Base-by-base conservation (phyloP, 2,329 filamentous ascomycete species). In the Xylariaceae sp. region DNA sequence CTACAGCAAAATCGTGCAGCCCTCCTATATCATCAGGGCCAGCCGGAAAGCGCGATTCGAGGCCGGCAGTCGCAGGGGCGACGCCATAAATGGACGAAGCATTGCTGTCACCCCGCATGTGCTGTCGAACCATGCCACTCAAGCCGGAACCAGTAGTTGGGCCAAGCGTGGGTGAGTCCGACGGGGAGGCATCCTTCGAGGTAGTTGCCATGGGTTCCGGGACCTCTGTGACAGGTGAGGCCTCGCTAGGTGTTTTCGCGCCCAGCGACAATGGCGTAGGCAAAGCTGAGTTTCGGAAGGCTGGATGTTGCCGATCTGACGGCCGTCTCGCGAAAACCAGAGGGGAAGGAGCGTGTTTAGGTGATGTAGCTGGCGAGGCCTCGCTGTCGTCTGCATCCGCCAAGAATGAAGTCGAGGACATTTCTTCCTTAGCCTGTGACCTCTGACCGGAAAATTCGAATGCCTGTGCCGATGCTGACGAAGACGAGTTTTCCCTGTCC, bases 151-250 rank as follows among this genome's bases (percentile, higher is more conserved):
- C 66, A 0, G 44, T 28, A 22, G 40, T 43, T 17, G 83, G 80
- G 2, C 83, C 83, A 5, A 94, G 63, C 0, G 86, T 93, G 1
- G 89, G 88, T 0, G 88, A 94, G 49, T 94, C 86, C 8, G 56
- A 55, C 0, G 67, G 57, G 6, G 57, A 54, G 5, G 36, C 14
- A 3, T 40, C 40, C 8, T 51, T 46, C 0, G 57, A 43, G 9
- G 43, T 41, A 14, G 46, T 31, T 2, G 33, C 38, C 1, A 39
- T 26, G 6, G 45, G 46, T 18, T 43, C 37, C n/a, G 46, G 34
- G 10, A 40, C 42, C 15, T 54, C 57, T 2, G 41, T 37, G 5
- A 41, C 39, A 1, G 52, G 45, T 10, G 52, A 53, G 14, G 48
- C 45, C 24, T 58, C 61, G 36, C 44, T 55, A 37, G 43, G 52